Conservation (phyloP, 495 filamentous ascomycete species). For the Aspergillus bridgeri region DNA sequence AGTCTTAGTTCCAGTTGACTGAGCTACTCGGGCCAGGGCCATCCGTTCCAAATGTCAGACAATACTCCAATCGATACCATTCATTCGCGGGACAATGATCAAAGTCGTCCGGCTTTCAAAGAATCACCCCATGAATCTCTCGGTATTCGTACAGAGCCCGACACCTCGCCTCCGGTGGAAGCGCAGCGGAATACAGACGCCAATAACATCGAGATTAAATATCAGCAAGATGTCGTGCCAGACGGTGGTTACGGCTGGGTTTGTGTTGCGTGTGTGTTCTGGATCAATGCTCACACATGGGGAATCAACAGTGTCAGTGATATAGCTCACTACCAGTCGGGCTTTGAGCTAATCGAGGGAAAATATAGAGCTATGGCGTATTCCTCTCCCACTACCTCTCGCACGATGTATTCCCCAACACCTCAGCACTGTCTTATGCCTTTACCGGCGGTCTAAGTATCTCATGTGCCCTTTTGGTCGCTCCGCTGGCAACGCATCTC, state of each 20-base stretch:
- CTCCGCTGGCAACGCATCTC: constrained; percentile 61
- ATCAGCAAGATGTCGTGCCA: constrained; percentile 39
- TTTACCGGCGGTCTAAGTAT: constrained; percentile 72
- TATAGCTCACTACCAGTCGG: neutral
- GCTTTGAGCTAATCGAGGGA: neutral
- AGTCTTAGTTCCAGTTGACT: neutral
- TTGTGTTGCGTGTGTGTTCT: constrained; percentile 47
- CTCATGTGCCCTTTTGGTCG: constrained; percentile 59
- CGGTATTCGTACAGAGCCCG: constrained; percentile 8
- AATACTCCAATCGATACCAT: constrained; percentile 37
- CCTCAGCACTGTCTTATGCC: constrained; percentile 60
- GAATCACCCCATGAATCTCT: neutral
- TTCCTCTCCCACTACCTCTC: constrained; percentile 70
- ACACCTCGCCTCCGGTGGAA: constrained; percentile 10
- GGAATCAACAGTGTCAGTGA: constrained; percentile 49
- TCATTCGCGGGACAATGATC: constrained; percentile 27
- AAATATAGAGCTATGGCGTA: constrained; percentile 53
- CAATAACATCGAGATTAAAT: constrained; percentile 26
- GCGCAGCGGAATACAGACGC: constrained; percentile 3
- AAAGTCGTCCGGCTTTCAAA: constrained; percentile 9
- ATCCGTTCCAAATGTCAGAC: constrained; percentile 27
- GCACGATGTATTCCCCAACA: constrained; percentile 53
- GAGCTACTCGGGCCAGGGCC: neutral
- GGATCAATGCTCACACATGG: constrained; percentile 56
- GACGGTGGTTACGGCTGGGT: constrained; percentile 58